phyloP scores from a whole-genome alignment of 192 early-diverging fungal species.

The Powellomyces hirtus region DNA sequence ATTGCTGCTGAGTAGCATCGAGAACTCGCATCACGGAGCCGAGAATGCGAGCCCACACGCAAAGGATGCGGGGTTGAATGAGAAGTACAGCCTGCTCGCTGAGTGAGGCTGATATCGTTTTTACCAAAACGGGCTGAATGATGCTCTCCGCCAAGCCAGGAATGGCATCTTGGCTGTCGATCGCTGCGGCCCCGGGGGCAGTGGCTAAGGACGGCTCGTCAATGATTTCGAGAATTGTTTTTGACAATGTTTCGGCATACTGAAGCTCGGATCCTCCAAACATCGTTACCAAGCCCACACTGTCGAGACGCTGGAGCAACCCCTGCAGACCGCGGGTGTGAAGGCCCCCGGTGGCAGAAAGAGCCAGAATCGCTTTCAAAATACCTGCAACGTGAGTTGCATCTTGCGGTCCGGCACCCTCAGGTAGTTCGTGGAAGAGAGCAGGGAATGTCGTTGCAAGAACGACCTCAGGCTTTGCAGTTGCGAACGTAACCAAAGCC shows the following conservation, averaged over 20 bases:
- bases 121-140: not conserved
- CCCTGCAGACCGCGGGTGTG: not conserved
- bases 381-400: not conserved
- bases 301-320: conserved; percentile 43
- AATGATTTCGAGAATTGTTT: conserved; percentile 30
- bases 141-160: not conserved
- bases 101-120: conserved; percentile 10
- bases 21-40: conserved; percentile 3
- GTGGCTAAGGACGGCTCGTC: not conserved
- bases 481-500: conserved; percentile 42
- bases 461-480: conserved; percentile 43
- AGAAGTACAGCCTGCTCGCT: not conserved
- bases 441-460: conserved; percentile 52
- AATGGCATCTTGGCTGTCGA: not conserved
- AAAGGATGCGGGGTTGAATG: not conserved
- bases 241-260: conserved; percentile 50
- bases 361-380: not conserved
- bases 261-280: conserved; percentile 19
- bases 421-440: conserved; percentile 53
- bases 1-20: conserved; percentile 1
- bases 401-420: not conserved
- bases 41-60: not conserved
- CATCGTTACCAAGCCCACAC: not conserved
- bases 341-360: not conserved
- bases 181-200: not conserved